A percentile compares a stretch with the other conserved stretches of the same genome.
Conservation (phyloP, 2,329 filamentous ascomycete genomes). For the Shiraia bambusicola region DNA sequence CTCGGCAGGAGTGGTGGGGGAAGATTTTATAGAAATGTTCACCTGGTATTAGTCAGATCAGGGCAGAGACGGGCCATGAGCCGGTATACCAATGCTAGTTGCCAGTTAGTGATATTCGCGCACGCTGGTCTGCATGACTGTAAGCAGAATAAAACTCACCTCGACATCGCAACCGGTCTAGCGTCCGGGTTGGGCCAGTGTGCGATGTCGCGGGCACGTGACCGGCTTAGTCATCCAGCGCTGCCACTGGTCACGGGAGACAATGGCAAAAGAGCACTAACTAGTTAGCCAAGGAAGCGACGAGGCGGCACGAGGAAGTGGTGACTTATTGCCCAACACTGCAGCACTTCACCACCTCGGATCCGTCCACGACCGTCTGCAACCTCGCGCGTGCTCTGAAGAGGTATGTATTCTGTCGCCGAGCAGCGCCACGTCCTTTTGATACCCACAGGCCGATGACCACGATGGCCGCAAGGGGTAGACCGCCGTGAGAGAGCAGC, state of each 20-base stretch:
- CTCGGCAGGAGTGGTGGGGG: conserved; percentile 1
- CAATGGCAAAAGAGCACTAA: no score
- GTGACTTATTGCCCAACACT: conserved; percentile 13
- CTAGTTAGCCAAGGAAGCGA: conserved; percentile 1
- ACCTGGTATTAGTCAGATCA: no score
- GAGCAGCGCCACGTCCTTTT: neutral
- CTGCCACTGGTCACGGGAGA: no score
- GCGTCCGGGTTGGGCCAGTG: conserved; percentile 11
- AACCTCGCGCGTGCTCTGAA: neutral
- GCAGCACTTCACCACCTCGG: conserved; percentile 10
- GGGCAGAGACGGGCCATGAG: conserved; percentile 9
- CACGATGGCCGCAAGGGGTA: conserved; percentile 6
- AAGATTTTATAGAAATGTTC: conserved; percentile 2
- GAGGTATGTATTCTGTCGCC: conserved; percentile 10
- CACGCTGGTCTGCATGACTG: conserved; percentile 17
- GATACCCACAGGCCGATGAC: conserved; percentile 10
- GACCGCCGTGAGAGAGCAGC: conserved; percentile 7
- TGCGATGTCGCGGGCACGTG: neutral
- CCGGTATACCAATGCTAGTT: neutral
- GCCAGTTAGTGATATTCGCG: neutral
- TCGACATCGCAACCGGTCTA: conserved; percentile 10
- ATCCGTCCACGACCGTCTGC: conserved; percentile 3
- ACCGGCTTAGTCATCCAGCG: conserved; percentile 6
- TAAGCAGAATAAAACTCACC: conserved; percentile 21
- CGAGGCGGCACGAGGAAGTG: conserved; percentile 10